These are phyloP conservation scores for Coemansia sp. DNA, from an alignment of 192 early-diverging fungal species.

Conservation along the genomic window DNA sequence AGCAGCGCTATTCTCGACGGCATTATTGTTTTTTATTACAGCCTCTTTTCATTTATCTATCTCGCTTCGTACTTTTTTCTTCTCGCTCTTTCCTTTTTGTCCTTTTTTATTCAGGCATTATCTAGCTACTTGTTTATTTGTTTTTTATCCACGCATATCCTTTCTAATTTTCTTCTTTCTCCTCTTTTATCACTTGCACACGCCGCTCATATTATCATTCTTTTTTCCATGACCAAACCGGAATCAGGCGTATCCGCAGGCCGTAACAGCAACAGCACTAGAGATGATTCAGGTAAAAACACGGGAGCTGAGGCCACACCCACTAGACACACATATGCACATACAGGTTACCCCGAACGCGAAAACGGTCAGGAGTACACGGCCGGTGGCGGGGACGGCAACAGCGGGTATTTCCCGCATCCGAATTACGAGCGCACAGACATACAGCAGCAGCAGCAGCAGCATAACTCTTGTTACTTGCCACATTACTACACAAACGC, in stretches of 20 bases:
- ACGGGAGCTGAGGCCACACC: not conserved
- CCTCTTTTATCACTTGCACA: slow-evolving; percentile 1
- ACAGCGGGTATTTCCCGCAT: not conserved
- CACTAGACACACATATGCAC: slow-evolving; percentile 1
- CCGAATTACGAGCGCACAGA: slow-evolving; percentile 1
- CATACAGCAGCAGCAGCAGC: not conserved
- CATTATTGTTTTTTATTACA: slow-evolving; percentile 5
- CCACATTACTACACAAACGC: not conserved
- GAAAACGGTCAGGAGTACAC: not conserved
- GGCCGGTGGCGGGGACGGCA: not conserved
- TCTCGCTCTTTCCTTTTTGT: not conserved
- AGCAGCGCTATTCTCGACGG: slow-evolving; percentile 4
- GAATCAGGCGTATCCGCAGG: slow-evolving; percentile 3
- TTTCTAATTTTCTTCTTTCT: not conserved
- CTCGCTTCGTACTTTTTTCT: slow-evolving; percentile 1
- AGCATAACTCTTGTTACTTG: not conserved
- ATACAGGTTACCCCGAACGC: not conserved
- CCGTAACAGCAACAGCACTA: slow-evolving; percentile 5
- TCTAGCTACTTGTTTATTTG: too few relatives aligned
- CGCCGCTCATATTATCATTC: not conserved
- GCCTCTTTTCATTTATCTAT: not conserved
- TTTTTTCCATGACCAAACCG: slow-evolving; percentile 10
- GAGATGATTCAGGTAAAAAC: not conserved
- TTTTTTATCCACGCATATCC: not conserved
- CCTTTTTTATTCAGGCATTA: not conserved